A percentile compares a stretch with the other conserved stretches of the same genome.
These are phyloP conservation scores for Trametes elegans DNA, from an alignment of 768 basidiomycete species.

Conservation along the genomic window DNA sequence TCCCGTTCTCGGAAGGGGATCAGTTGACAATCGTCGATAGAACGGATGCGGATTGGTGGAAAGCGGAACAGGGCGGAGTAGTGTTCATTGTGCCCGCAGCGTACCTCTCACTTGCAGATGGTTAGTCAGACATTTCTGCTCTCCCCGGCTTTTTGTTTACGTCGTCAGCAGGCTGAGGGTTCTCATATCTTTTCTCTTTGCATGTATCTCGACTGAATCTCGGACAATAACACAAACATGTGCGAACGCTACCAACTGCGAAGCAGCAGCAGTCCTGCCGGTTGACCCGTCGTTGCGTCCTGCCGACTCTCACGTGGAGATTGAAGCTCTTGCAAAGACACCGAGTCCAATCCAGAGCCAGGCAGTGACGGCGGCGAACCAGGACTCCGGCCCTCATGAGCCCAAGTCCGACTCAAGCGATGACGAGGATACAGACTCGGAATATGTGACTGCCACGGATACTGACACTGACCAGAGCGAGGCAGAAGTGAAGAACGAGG, in stretches of 20 bases:
- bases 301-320: neutral
- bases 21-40: constrained; percentile 75
- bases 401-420: constrained; percentile 29
- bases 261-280: neutral
- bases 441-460: constrained; percentile 42
- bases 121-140: constrained; percentile 70
- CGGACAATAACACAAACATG: constrained; percentile 22
- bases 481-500: constrained; percentile 34
- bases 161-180: constrained; percentile 77
- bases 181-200: constrained; percentile 52
- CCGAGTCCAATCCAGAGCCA: neutral
- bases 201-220: constrained; percentile 29
- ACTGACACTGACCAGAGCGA: constrained; percentile 39
- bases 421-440: constrained; percentile 36
- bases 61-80: constrained; percentile 81
- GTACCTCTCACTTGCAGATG: constrained; percentile 82
- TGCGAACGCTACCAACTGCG: constrained; percentile 4
- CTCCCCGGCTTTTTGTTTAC: constrained; percentile 62
- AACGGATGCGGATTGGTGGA: constrained; percentile 93
- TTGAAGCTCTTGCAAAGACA: neutral
- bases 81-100: constrained; percentile 91
- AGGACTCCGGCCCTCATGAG: too few relatives aligned
- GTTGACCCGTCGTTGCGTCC: neutral
- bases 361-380: too few relatives aligned
- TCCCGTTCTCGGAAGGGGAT: constrained; percentile 85